Conservation (phyloP, 371 early-diverging fungal species). For the Circinella umbellata region DNA sequence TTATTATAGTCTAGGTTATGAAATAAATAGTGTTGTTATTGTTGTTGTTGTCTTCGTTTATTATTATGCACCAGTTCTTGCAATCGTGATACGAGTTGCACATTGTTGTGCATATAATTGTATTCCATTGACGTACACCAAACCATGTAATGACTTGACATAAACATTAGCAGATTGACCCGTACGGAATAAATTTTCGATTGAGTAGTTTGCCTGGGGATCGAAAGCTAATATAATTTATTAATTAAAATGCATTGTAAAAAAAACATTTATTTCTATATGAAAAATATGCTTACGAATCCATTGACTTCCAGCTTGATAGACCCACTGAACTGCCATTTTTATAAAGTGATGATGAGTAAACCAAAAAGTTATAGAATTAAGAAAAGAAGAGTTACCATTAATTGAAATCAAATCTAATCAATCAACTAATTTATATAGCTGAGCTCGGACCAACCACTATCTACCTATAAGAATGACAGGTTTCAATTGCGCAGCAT, state of each 20-base stretch:
- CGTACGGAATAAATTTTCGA: slow-evolving; percentile 26
- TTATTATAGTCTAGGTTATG: neutral
- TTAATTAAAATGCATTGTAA: no score
- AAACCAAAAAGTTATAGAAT: neutral
- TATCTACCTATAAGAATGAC: no score
- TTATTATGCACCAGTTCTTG: slow-evolving; percentile 20
- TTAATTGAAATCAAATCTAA: no score
- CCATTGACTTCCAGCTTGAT: slow-evolving; percentile 25
- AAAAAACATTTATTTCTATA: no score
- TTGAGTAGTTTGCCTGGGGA: slow-evolving; percentile 15
- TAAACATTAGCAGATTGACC: slow-evolving; percentile 23
- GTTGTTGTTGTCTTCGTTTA: neutral
- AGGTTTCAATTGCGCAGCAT: neutral
- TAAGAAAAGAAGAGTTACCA: neutral
- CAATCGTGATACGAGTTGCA: slow-evolving; percentile 22
- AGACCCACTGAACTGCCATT: slow-evolving; percentile 27
- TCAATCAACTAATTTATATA: neutral
- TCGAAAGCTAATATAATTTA: slow-evolving; percentile 17
- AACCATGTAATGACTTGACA: slow-evolving; percentile 25
- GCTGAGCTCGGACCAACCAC: neutral
- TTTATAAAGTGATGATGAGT: neutral
- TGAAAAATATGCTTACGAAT: neutral
- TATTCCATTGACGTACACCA: slow-evolving; percentile 26
- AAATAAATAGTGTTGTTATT: neutral
- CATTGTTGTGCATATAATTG: slow-evolving; percentile 25